A percentile compares a stretch with the other conserved stretches of the same genome.
These are phyloP conservation scores for Nitzschia palea DNA, from an alignment of 108 stramenopile species.

Conservation along the genomic window DNA sequence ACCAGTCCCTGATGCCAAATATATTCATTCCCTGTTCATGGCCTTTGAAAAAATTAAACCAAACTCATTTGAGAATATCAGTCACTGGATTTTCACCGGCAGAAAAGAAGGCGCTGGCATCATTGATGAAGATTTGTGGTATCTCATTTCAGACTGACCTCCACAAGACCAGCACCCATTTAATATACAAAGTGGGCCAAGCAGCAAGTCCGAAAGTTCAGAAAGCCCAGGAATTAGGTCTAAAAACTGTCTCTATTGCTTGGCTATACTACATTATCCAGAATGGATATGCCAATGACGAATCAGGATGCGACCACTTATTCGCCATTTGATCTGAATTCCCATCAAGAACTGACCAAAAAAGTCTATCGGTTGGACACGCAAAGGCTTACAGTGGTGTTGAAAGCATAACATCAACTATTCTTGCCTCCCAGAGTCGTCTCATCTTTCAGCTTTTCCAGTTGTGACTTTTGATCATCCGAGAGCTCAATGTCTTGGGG, in stretches of 20 bases:
- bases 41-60: conserved; percentile 35
- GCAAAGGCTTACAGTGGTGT: too few species aligned
- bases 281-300: conserved; percentile 68
- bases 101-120: conserved; percentile 54
- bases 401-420: too few species aligned
- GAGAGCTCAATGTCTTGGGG: conserved; percentile 48
- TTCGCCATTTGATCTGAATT: too few species aligned
- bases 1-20: conserved; percentile 35
- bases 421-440: conserved; percentile 35
- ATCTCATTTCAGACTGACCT: conserved; percentile 56
- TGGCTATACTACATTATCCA: conserved; percentile 70
- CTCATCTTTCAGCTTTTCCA: conserved; percentile 67
- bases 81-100: conserved; percentile 66
- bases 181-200: conserved; percentile 64
- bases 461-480: conserved; percentile 66
- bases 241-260: conserved; percentile 68
- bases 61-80: conserved; percentile 27
- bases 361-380: too few species aligned
- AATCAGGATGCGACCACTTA: conserved; percentile 44
- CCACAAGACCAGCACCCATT: conserved; percentile 57
- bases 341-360: too few species aligned
- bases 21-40: conserved; percentile 59
- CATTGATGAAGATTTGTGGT: conserved; percentile 51
- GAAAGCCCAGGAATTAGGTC: conserved; percentile 72
- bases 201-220: conserved; percentile 46